Percentiles rank a stretch among this genome's conserved stretches.
phyloP scores from a whole-genome alignment of 805 yeast species.

The Millerozyma miso region DNA sequence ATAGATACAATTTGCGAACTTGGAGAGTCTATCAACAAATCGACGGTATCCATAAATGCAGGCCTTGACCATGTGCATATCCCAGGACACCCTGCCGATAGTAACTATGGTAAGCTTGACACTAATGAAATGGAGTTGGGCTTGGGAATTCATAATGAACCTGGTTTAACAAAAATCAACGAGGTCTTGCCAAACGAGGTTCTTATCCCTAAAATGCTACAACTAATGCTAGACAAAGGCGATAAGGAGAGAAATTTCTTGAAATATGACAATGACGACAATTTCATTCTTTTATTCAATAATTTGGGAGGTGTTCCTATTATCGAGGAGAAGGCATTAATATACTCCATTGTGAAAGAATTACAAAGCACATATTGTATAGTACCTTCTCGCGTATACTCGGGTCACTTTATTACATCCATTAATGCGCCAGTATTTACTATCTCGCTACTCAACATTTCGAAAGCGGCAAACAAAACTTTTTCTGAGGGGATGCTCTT shows the following conservation, averaged over 20 bases:
- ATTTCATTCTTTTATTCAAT: slow-evolving; percentile 27
- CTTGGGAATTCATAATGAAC: slow-evolving; percentile 38
- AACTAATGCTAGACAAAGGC: slow-evolving; percentile 19
- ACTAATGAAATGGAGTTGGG: slow-evolving; percentile 30
- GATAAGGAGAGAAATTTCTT: slow-evolving; percentile 28
- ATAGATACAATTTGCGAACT: slow-evolving; percentile 22
- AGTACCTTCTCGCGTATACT: slow-evolving; percentile 24
- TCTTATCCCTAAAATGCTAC: slow-evolving; percentile 21
- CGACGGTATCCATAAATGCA: slow-evolving; percentile 31
- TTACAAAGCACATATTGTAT: slow-evolving; percentile 22
- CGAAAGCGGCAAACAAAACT: slow-evolving; percentile 19
- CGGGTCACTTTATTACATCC: slow-evolving; percentile 31
- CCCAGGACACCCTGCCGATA: slow-evolving; percentile 25
- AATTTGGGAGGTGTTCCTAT: slow-evolving; percentile 36
- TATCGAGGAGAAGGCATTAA: slow-evolving; percentile 25
- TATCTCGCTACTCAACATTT: slow-evolving; percentile 30
- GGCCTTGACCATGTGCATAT: slow-evolving; percentile 36
- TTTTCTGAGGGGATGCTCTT: slow-evolving; percentile 19
- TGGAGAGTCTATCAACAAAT: slow-evolving; percentile 22
- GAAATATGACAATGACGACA: slow-evolving; percentile 21
- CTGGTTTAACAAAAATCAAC: slow-evolving; percentile 28
- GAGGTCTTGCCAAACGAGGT: slow-evolving; percentile 29
- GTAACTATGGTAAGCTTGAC: slow-evolving; percentile 21
- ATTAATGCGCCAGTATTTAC: slow-evolving; percentile 36
- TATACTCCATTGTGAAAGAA: slow-evolving; percentile 18